Conservation (phyloP, 805 yeast genomes). For the Starmerella bombicola region DNA sequence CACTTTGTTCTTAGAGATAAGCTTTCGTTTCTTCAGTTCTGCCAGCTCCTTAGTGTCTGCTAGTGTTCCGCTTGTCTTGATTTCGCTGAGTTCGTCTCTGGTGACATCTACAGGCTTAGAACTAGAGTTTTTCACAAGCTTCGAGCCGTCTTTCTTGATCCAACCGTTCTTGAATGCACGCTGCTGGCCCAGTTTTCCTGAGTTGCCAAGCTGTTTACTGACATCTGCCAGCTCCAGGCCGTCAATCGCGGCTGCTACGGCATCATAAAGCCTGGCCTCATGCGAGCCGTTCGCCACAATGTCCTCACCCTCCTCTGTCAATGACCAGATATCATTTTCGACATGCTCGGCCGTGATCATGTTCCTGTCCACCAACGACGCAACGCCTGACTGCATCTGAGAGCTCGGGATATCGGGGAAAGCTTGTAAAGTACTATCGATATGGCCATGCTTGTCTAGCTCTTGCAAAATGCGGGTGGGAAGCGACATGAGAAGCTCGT, state of each 20-base stretch:
- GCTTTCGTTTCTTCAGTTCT: slow-evolving; percentile 91
- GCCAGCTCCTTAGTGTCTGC: slow-evolving; percentile 51
- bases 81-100: slow-evolving; percentile 39
- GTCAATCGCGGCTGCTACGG: slow-evolving; percentile 60
- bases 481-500: no score
- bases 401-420: slow-evolving; percentile 42
- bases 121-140: slow-evolving; percentile 42
- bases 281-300: slow-evolving; percentile 77
- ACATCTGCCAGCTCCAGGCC: slow-evolving; percentile 69
- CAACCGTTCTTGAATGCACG: slow-evolving; percentile 96
- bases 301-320: slow-evolving; percentile 72
- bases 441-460: slow-evolving; percentile 47
- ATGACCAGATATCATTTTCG: slow-evolving; percentile 63
- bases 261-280: slow-evolving; percentile 66
- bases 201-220: slow-evolving; percentile 54
- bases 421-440: slow-evolving; percentile 53
- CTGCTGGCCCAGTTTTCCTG: slow-evolving; percentile 90
- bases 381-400: slow-evolving; percentile 52
- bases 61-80: slow-evolving; percentile 51
- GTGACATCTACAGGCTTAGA: slow-evolving; percentile 59
- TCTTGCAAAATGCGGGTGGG: slow-evolving; percentile 25
- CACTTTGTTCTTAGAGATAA: slow-evolving; percentile 55
- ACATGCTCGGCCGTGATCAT: slow-evolving; percentile 63
- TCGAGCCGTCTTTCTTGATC: slow-evolving; percentile 81
- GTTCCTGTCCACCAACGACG: slow-evolving; percentile 69